These are phyloP conservation scores for Colletotrichum scovillei DNA, from an alignment of 2,329 filamentous ascomycete species.

Conservation along the genomic window DNA sequence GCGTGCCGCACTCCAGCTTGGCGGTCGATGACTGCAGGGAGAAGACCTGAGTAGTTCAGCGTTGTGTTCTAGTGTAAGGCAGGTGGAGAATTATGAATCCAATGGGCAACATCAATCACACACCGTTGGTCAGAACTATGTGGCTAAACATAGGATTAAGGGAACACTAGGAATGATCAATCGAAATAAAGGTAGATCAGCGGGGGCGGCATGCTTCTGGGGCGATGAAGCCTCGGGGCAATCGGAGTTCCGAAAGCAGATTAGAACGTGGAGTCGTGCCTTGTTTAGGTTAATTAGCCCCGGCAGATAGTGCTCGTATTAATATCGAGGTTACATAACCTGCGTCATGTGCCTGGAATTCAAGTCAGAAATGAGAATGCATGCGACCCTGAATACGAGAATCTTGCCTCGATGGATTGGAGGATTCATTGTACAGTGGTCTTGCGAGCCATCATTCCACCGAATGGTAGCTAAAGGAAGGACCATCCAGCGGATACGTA, in stretches of 20 bases:
- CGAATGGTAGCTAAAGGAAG: neutral
- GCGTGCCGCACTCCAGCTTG: constrained; percentile 66
- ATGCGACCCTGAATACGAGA: constrained; percentile 34
- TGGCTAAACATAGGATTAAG: constrained; percentile 10
- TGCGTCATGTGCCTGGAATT: constrained; percentile 24
- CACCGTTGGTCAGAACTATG: neutral
- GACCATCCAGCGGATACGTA: neutral
- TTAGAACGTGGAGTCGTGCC: constrained; percentile 10
- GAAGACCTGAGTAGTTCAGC: neutral
- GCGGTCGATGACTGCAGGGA: constrained; percentile 70
- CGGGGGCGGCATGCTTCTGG: constrained; percentile 3
- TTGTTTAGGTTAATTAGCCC: constrained; percentile 18
- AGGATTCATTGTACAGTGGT: neutral
- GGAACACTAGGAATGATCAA: constrained; percentile 13
- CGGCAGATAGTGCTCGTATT: constrained; percentile 23
- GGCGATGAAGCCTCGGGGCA: constrained; percentile 4
- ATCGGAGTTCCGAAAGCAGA: constrained; percentile 16
- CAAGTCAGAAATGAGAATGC: constrained; percentile 17
- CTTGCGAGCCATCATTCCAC: constrained; percentile 1
- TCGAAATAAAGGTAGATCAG: constrained; percentile 18
- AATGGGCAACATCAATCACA: neutral
- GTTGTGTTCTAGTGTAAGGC: neutral
- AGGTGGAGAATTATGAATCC: constrained; percentile 37
- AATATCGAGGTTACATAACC: constrained; percentile 14
- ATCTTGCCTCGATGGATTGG: neutral